Conservation (phyloP, 2,329 filamentous ascomycete species). For the Diaporthe vaccinii region DNA sequence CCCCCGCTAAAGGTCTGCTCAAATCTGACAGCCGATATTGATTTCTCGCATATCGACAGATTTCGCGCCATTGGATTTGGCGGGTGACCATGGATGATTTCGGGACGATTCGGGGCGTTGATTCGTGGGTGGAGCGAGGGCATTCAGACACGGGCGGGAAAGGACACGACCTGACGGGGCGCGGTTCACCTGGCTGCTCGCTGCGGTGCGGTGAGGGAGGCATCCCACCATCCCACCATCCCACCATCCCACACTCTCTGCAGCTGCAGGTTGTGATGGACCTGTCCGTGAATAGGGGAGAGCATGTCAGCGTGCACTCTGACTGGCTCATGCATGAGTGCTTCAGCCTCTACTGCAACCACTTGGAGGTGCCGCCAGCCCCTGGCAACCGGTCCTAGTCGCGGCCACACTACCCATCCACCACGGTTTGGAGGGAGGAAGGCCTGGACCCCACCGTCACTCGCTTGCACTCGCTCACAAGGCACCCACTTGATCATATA, state of each 20-base stretch:
- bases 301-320: constrained; percentile 5
- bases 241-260: constrained; percentile 28
- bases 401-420: neutral
- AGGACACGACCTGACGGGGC: neutral
- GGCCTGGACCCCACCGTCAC: constrained; percentile 1
- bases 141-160: constrained; percentile 5
- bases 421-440: neutral
- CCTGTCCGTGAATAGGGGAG: constrained; percentile 34
- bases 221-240: constrained; percentile 26
- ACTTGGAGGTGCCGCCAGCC: constrained; percentile 21
- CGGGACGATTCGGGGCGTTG: constrained; percentile 28
- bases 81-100: constrained; percentile 2
- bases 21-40: constrained; percentile 29
- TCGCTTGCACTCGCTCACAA: constrained; percentile 14
- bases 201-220: constrained; percentile 35
- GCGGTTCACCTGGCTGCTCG: constrained; percentile 25
- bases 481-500: constrained; percentile 17
- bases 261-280: constrained; percentile 10
- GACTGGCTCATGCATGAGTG: constrained; percentile 35
- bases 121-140: constrained; percentile 35
- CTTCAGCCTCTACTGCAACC: constrained; percentile 37
- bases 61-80: constrained; percentile 1
- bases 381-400: neutral
- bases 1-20: neutral
- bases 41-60: constrained; percentile 33